These are phyloP conservation scores for Talaromyces sp. DNA, from an alignment of 2,329 filamentous ascomycete species.

Conservation along the genomic window DNA sequence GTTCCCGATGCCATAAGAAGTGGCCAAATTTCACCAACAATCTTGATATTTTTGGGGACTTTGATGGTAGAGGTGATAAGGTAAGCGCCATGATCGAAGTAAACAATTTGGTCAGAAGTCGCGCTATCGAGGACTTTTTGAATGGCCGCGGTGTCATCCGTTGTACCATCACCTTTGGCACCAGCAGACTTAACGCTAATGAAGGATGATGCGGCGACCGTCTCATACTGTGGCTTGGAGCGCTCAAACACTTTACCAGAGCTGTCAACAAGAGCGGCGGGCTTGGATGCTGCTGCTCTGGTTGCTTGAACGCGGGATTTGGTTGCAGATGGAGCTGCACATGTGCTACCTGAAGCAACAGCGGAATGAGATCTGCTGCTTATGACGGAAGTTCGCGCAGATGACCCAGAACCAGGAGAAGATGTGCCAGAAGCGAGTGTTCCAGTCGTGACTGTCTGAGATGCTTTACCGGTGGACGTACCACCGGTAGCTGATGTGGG, in stretches of 20 bases:
- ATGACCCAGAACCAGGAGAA: background rate
- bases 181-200: constrained; percentile 78
- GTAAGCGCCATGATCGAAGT: constrained; percentile 64
- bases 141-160: constrained; percentile 83
- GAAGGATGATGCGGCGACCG: constrained; percentile 64
- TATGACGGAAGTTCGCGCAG: background rate
- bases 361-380: background rate
- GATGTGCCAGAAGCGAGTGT: background rate
- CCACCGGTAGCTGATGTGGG: background rate
- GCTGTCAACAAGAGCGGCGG: constrained; percentile 61
- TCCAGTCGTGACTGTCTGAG: background rate
- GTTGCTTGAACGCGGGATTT: constrained; percentile 57
- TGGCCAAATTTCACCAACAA: constrained; percentile 89
- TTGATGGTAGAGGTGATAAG: constrained; percentile 58
- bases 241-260: constrained; percentile 73
- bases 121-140: constrained; percentile 72
- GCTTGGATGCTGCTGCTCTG: constrained; percentile 59
- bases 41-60: constrained; percentile 71
- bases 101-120: constrained; percentile 57
- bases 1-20: constrained; percentile 77
- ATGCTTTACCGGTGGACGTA: background rate
- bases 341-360: constrained; percentile 16
- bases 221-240: constrained; percentile 84
- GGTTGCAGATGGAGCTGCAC: constrained; percentile 31
- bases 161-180: constrained; percentile 80